phyloP scores from a whole-genome alignment of 2,329 filamentous ascomycete species.

The Didymella pomorum region DNA sequence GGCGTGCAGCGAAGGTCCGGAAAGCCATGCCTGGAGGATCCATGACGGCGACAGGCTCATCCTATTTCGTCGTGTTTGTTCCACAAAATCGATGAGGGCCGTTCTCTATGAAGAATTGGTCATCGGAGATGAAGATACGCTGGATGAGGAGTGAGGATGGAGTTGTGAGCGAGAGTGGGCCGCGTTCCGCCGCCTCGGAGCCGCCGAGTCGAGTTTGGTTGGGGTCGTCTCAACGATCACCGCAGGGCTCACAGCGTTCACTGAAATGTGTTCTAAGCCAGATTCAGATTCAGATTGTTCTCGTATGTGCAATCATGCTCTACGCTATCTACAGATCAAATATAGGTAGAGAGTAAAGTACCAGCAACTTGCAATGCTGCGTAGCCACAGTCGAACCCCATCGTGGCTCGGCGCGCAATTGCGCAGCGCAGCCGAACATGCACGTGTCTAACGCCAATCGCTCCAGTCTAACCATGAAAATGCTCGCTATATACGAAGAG shows the following conservation, averaged over 20 bases:
- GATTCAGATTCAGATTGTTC: background rate
- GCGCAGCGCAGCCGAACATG: conserved; percentile 7
- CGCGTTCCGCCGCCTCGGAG: conserved; percentile 13
- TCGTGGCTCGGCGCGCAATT: conserved; percentile 5
- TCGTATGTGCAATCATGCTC: background rate
- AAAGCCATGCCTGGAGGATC: background rate
- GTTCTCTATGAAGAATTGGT: background rate
- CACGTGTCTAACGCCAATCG: conserved; percentile 32
- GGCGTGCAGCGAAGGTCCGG: background rate
- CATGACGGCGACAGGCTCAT: background rate
- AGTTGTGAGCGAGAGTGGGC: conserved; percentile 3
- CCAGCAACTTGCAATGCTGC: conserved; percentile 8
- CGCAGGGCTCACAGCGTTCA: conserved; percentile 26
- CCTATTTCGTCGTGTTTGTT: background rate
- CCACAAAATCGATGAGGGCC: background rate
- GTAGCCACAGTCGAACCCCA: conserved; percentile 8
- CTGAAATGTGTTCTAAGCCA: background rate
- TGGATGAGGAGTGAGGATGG: conserved; percentile 21
- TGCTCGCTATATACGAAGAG: conserved; percentile 27
- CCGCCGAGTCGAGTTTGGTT: conserved; percentile 23
- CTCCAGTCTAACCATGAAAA: conserved; percentile 40
- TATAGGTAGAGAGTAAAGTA: conserved; percentile 8
- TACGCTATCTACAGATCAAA: conserved; percentile 22
- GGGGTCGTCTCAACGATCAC: conserved; percentile 21
- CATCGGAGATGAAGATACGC: conserved; percentile 4